A percentile compares a stretch with the other conserved stretches of the same genome.
Evolutionary conservation across 495 filamentous ascomycete genomes (phyloP).

Genomic region (Trichoderma virens): DNA sequence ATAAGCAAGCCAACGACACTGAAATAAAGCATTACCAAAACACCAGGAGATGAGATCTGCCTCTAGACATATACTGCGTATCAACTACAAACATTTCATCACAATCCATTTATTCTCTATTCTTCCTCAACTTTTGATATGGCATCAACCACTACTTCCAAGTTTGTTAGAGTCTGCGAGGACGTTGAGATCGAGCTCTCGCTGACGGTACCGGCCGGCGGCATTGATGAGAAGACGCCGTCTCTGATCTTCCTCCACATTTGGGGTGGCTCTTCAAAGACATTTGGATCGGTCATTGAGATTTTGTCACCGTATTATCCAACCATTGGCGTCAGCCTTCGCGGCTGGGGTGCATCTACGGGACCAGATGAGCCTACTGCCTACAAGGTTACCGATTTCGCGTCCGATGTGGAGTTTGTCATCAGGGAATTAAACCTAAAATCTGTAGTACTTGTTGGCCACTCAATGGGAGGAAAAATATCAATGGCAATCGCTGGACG

Average conservation of each 20-base stretch:
- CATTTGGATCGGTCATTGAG: slow-evolving; percentile 28
- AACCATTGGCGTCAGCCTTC: slow-evolving; percentile 27
- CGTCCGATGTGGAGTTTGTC: slow-evolving; percentile 24
- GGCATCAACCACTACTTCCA: too few species aligned
- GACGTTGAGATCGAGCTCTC: too few species aligned
- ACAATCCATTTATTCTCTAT: too few species aligned
- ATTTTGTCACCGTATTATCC: slow-evolving; percentile 18
- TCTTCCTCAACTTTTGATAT: too few species aligned
- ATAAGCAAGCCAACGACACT: too few species aligned
- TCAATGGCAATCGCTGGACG: slow-evolving; percentile 23
- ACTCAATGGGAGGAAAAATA: slow-evolving; percentile 41
- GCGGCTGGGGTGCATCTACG: slow-evolving; percentile 34
- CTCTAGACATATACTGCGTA: too few species aligned
- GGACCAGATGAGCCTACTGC: slow-evolving; percentile 18
- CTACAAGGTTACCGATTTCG: slow-evolving; percentile 25
- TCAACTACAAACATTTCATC: too few species aligned
- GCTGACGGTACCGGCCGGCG: too few species aligned
- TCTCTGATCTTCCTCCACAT: slow-evolving; percentile 35
- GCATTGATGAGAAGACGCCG: too few species aligned
- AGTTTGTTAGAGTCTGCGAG: too few species aligned
- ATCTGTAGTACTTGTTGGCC: slow-evolving; percentile 28
- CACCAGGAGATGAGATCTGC: too few species aligned
- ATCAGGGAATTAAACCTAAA: slow-evolving; percentile 18
- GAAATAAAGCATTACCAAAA: too few species aligned
- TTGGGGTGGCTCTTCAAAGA: slow-evolving; percentile 36